Evolutionary conservation across 2,329 filamentous ascomycete genomes (phyloP).

Genomic region (Aspergillus tamarii): DNA sequence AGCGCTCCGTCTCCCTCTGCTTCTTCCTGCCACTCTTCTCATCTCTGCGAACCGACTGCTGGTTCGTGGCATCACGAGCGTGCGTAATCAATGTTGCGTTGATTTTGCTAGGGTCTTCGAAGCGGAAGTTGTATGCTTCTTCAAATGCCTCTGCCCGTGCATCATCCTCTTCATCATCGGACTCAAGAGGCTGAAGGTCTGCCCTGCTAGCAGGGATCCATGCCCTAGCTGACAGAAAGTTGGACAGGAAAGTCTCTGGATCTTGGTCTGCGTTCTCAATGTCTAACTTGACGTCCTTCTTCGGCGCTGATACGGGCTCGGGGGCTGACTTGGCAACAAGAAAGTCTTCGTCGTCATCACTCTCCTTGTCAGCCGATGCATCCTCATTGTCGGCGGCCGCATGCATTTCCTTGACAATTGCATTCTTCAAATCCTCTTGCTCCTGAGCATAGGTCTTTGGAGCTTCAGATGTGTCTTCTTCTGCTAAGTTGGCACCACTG

Average conservation of each 20-base stretch:
- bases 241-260: constrained; percentile 89
- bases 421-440: constrained; percentile 78
- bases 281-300: constrained; percentile 62
- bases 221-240: constrained; percentile 88
- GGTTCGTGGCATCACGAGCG: constrained; percentile 79
- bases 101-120: constrained; percentile 85
- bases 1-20: constrained; percentile 75
- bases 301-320: constrained; percentile 32
- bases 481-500: constrained; percentile 66
- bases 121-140: constrained; percentile 91
- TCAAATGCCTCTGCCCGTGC: constrained; percentile 83
- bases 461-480: constrained; percentile 47
- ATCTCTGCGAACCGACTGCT: constrained; percentile 83
- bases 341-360: constrained; percentile 70
- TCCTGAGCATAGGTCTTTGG: constrained; percentile 82
- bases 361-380: constrained; percentile 53
- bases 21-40: constrained; percentile 77
- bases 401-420: constrained; percentile 80
- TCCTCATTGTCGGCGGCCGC: constrained; percentile 56
- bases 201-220: constrained; percentile 75
- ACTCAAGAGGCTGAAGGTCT: constrained; percentile 82
- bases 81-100: constrained; percentile 89
- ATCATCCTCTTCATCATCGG: constrained; percentile 80
- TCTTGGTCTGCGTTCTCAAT: constrained; percentile 80
- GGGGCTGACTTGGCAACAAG: constrained; percentile 70